Evolutionary conservation across 106 monocot species (phyloP).

Genomic region (Apostasia ramifera): DNA sequence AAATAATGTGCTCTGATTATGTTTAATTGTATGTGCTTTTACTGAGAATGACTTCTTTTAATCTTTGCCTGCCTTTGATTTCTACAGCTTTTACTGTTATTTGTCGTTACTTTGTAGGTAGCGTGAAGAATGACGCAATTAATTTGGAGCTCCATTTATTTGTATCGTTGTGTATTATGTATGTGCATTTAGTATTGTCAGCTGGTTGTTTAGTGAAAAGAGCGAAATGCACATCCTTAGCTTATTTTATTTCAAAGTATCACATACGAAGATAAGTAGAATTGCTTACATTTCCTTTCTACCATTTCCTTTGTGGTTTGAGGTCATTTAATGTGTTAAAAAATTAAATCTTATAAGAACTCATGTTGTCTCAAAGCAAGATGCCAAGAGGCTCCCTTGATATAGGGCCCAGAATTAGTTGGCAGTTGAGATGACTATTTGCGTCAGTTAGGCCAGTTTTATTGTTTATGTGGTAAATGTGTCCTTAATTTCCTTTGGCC

Average conservation of each 20-base stretch:
- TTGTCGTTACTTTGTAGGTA: conserved; percentile 13
- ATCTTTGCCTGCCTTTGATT: background rate
- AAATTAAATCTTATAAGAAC: conserved; percentile 53
- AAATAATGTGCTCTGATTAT: background rate
- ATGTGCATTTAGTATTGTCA: background rate
- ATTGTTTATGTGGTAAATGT: conserved; percentile 57
- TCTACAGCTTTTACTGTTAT: background rate
- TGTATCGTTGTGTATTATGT: conserved; percentile 5
- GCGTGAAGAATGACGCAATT: conserved; percentile 1
- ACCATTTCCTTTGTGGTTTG: conserved; percentile 51
- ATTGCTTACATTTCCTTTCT: conserved; percentile 33
- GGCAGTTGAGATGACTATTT: conserved; percentile 72
- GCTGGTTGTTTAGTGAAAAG: conserved; percentile 1
- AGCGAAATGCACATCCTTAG: background rate
- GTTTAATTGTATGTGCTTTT: background rate
- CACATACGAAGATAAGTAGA: conserved; percentile 18
- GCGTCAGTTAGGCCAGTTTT: conserved; percentile 91
- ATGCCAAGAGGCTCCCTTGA: conserved; percentile 77
- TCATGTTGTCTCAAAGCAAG: conserved; percentile 90
- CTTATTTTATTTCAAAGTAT: conserved; percentile 4
- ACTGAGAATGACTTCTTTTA: background rate
- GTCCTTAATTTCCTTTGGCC: conserved; percentile 15
- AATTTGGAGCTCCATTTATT: background rate
- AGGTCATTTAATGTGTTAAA: conserved; percentile 38
- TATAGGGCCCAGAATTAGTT: conserved; percentile 73